Evolutionary conservation across 805 yeast species (phyloP), one percentile per base, ranked within the genome.

Genomic region (Yarrowia sp.): DNA sequence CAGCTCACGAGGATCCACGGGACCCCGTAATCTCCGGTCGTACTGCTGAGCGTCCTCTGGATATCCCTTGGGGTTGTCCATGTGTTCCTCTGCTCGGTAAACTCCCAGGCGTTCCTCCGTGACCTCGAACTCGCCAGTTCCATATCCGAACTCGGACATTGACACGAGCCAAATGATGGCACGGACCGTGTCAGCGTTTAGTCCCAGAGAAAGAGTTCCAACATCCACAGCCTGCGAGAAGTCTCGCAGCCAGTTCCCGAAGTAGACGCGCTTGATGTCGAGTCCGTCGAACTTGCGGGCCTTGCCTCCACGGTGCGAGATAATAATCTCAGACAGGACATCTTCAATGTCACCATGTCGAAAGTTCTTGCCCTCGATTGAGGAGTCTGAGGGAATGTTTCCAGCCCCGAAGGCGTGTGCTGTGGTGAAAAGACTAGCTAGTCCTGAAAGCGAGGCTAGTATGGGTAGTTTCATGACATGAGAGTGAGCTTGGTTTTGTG

Each of bases 191-290:
- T 70, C 71, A 11, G 66, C 40, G 12, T 43, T 43, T 21, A 70
- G 40, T 1, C 68, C 67, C 41, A 64, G 44, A 19, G 65, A 48
- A n/a, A 69, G 61, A 8, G 71, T 66, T n/a, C 70, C 71, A 2
- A 70, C 70, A 54, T 69, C 71, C n/a, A 69, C 69, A 4, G 70
- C 70, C 40, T 70, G 71, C 22, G 72, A 70, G 56, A 70, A 69
- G 61, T 70, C 71, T 24, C 72, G 58, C 16, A 69, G 67, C 71
- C 71, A 69, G 65, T 69, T 70, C 7, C 71, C 70, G 36, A 69
- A 69, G 62, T 69, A 69, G 36, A 68, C 69, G n/a, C 68, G 67
- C 52, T 68, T 69, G 49, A 69, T 67, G n/a, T 63, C 62, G 41
- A 66, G 61, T 16, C 62, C 56, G 40, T 68, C 67, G 54, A 69